Conservation (phyloP, 129 eudicot species). For the Kitagawia praeruptora region DNA sequence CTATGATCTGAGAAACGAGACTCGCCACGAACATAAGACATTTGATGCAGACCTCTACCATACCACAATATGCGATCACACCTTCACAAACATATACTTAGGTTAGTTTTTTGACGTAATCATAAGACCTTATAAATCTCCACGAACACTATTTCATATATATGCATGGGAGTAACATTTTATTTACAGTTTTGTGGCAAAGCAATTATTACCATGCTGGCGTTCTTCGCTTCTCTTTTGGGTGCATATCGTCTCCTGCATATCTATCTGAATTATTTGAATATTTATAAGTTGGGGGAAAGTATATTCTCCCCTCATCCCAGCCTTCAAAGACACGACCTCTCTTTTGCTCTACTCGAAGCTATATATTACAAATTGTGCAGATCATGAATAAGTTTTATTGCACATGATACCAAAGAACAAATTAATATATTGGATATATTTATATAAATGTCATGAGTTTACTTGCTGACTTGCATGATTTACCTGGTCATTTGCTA, state of each 20-base stretch:
- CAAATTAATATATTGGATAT: not conserved
- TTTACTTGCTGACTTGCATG: not conserved
- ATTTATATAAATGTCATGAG: constrained; percentile 1
- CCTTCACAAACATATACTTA: constrained; percentile 32
- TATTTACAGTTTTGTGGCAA: not conserved
- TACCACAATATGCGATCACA: constrained; percentile 92
- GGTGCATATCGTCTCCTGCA: constrained; percentile 85
- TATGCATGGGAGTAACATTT: not conserved
- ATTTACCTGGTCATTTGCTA: constrained; percentile 89
- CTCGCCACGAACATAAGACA: constrained; percentile 79
- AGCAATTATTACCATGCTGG: constrained; percentile 85
- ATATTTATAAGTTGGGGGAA: constrained; percentile 95
- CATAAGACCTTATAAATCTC: not conserved
- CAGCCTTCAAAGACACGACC: constrained; percentile 85
- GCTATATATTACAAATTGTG: constrained; percentile 32
- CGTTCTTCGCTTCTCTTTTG: constrained; percentile 84
- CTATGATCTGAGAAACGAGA: constrained; percentile 89
- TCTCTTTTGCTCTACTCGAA: constrained; percentile 55
- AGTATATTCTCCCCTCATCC: constrained; percentile 80
- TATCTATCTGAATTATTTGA: constrained; percentile 86
- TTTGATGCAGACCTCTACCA: constrained; percentile 67
- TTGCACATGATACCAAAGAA: not conserved
- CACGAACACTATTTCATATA: not conserved
- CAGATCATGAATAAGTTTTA: not conserved
- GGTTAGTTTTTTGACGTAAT: not conserved